Evolutionary conservation across 1,284 basidiomycete species (phyloP).

Genomic region (Microbotryum silenes-acaulis): DNA sequence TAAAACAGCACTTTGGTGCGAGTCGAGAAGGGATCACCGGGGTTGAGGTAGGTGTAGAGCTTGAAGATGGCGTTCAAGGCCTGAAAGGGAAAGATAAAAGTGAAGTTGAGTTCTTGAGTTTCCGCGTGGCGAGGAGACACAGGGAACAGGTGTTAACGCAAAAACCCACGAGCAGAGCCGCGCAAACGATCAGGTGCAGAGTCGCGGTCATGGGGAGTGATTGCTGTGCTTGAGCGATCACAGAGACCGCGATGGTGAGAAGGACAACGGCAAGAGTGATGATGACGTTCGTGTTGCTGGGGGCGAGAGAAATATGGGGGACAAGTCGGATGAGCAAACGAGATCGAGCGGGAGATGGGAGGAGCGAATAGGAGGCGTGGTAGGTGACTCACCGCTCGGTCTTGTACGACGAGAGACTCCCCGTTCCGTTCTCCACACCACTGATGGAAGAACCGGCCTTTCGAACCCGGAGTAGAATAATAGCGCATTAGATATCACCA

Average conservation of each 20-base stretch:
- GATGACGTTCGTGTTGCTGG: slow-evolving; percentile 8
- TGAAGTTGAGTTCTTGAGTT: neutral
- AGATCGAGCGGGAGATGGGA: neutral
- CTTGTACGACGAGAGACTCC: too few species aligned
- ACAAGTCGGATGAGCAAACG: neutral
- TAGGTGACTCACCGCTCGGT: too few species aligned
- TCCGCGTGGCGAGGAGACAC: neutral
- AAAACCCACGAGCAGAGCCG: slow-evolving; percentile 2
- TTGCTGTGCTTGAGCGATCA: neutral
- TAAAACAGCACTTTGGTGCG: slow-evolving; percentile 21
- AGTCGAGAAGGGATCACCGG: neutral
- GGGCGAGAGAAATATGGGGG: neutral
- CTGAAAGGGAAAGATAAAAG: neutral
- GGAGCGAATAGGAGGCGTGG: too few species aligned
- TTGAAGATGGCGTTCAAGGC: slow-evolving; percentile 11
- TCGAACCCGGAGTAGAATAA: neutral
- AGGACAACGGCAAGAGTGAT: neutral
- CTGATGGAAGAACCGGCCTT: too few species aligned
- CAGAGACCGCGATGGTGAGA: neutral
- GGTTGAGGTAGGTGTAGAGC: slow-evolving; percentile 3
- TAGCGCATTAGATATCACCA: neutral
- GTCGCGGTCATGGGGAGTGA: neutral
- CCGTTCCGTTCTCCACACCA: neutral
- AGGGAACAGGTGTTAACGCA: neutral
- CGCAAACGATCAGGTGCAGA: neutral